Base-by-base conservation (phyloP, 768 basidiomycete species). In the Psilocybe subaeruginosa region DNA sequence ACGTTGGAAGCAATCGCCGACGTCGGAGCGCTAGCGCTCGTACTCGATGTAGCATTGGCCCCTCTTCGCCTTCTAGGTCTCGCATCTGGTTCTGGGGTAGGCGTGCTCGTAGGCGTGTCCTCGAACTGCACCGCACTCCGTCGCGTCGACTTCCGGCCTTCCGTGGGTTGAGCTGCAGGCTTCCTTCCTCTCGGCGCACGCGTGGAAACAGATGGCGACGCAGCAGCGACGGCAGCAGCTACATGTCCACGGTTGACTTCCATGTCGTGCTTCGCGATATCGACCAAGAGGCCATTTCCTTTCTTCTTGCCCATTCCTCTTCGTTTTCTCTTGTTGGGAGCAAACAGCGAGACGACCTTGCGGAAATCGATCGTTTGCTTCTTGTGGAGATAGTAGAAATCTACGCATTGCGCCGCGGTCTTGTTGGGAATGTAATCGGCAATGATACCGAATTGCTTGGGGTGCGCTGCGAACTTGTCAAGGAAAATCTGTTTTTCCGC, bases 391-490 rank as follows among this genome's bases (percentile, higher is more conserved):
- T 99, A 99, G 75, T 98, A 99, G 75, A 87, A 97, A 52, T 90
- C 85, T 49, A 98, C 92, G 70, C 95, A 97, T 81, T 97, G 92
- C 0, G 88, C 80, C 1, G 92, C 79, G 1, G 92, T 89, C 81
- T 97, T 98, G 80, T 93, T 82, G 4, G 90, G 86, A 11, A 99
- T 76, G 65, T 79, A 84, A 23, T 86, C 83, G 0, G 96, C 88
- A 60, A 99, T 95, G 69, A 89, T 82, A n/a, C 95, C 96, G 68
- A 99, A 99, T 72, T 98, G 96, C 71, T 99, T 99, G 4, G 96
- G 95, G 69, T 87, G 82, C 8, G 85, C 84, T 6, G 92, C 91
- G 70, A 90, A 99, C 70, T 90, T 87, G 71, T 91, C 87, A 58
- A 91, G 73, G 72, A 94, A 96, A 8, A 84, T 82, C 59, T 82